phyloP scores from a whole-genome alignment of 116 monocot species.

The Dioscorea cayenensis region DNA sequence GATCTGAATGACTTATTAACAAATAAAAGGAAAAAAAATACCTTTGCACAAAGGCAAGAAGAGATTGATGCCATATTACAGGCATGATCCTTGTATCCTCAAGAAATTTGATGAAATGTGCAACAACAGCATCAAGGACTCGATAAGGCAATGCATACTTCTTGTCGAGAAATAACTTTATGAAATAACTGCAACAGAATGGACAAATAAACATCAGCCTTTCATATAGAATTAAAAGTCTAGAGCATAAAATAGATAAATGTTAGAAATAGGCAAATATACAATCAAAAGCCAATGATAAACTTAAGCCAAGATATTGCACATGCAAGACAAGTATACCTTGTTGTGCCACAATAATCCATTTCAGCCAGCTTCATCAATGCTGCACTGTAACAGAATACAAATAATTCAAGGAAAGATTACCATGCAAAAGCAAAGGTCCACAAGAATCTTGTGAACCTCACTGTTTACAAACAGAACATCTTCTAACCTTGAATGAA shows the following conservation, averaged over 20 bases:
- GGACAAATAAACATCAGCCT: background rate
- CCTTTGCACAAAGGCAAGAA: conserved; percentile 98
- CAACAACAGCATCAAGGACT: conserved; percentile 86
- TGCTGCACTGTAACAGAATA: conserved; percentile 55
- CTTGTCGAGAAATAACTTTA: conserved; percentile 90
- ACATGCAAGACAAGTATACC: conserved; percentile 31
- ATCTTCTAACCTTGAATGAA: conserved; percentile 76
- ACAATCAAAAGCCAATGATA: too few relatives aligned
- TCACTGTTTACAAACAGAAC: background rate
- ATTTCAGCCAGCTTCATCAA: conserved; percentile 85
- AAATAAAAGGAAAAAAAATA: conserved; percentile 8
- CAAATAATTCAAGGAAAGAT: background rate
- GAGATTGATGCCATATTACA: conserved; percentile 97
- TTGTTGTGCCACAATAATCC: conserved; percentile 98
- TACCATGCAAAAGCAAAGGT: background rate
- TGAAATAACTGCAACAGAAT: conserved; percentile 75
- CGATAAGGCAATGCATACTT: conserved; percentile 96
- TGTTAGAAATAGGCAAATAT: too few relatives aligned
- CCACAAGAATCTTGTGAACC: background rate
- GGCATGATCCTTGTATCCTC: conserved; percentile 83
- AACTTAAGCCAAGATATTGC: too few relatives aligned
- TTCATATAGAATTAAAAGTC: too few relatives aligned
- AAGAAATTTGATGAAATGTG: conserved; percentile 85
- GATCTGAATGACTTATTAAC: background rate
- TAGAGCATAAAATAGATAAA: too few relatives aligned